Conservation (phyloP, 768 basidiomycete genomes). For the Tricholoma bakamatsutake region DNA sequence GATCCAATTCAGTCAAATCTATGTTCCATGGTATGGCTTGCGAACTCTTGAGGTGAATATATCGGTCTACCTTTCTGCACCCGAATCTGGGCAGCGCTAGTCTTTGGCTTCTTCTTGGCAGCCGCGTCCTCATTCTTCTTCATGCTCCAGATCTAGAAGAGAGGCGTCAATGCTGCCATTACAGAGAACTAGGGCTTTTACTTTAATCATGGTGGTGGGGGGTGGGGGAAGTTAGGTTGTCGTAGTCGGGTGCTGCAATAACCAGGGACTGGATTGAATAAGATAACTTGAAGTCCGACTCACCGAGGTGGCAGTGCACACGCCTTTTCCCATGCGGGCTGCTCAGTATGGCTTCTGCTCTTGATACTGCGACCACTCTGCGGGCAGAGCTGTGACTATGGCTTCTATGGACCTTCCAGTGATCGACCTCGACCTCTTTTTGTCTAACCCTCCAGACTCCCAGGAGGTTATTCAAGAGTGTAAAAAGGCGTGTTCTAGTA, state of each 20-base stretch:
- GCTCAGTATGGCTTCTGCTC: background rate
- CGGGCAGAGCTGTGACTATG: conserved; percentile 16
- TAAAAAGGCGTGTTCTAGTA: conserved; percentile 40
- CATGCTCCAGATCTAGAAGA: conserved; percentile 91
- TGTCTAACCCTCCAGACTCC: conserved; percentile 38
- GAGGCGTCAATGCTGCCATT: conserved; percentile 5
- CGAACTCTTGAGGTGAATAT: conserved; percentile 2
- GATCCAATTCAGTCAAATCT: conserved; percentile 97
- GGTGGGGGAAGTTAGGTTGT: conserved; percentile 21
- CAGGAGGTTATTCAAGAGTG: conserved; percentile 53
- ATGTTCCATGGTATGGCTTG: background rate
- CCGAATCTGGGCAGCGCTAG: conserved; percentile 94
- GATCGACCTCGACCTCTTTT: conserved; percentile 73
- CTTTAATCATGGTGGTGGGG: conserved; percentile 43
- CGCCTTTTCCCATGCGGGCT: conserved; percentile 4
- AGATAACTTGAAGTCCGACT: no score
- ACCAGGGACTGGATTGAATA: no score
- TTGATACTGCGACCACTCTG: background rate
- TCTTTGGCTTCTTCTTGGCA: conserved; percentile 97
- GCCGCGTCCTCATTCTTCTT: conserved; percentile 99
- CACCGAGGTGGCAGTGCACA: conserved; percentile 14
- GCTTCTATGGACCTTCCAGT: conserved; percentile 57
- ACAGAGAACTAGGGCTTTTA: conserved; percentile 9
- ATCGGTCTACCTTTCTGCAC: conserved; percentile 89
- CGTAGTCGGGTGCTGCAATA: conserved; percentile 17